Evolutionary conservation across 352 stramenopile genomes (phyloP).

Genomic region (Globisporangium alternatum): DNA sequence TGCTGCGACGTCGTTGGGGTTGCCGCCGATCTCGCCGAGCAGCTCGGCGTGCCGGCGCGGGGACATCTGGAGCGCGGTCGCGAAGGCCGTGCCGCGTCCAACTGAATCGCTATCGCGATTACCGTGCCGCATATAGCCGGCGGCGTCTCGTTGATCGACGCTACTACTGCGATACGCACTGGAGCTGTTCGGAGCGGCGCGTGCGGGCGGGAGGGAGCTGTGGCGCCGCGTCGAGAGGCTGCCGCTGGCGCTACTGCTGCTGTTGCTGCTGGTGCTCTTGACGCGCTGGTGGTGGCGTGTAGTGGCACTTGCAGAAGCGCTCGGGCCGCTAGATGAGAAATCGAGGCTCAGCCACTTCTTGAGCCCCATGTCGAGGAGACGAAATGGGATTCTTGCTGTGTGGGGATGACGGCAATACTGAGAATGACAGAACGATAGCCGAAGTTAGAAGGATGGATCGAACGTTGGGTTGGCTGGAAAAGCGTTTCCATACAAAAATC

Average conservation of each 20-base stretch:
- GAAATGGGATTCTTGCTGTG: not conserved
- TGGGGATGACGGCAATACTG: not conserved
- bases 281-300: slow-evolving; percentile 6
- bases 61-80: slow-evolving; percentile 17
- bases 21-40: slow-evolving; percentile 1
- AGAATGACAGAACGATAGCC: not conserved
- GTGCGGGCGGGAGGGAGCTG: slow-evolving; percentile 10
- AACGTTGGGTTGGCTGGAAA: not conserved
- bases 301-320: not conserved
- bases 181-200: slow-evolving; percentile 1
- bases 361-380: slow-evolving; percentile 5
- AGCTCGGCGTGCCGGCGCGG: slow-evolving; percentile 11
- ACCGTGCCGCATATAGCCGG: not conserved
- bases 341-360: slow-evolving; percentile 18
- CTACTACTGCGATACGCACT: slow-evolving; percentile 15
- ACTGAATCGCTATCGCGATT: slow-evolving; percentile 3
- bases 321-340: not conserved
- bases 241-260: not conserved
- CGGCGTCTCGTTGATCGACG: slow-evolving; percentile 3
- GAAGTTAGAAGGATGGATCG: not conserved
- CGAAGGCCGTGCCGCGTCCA: slow-evolving; percentile 11
- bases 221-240: slow-evolving; percentile 8
- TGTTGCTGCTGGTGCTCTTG: slow-evolving; percentile 7
- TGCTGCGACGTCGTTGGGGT: not conserved
- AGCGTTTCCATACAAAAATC: slow-evolving; percentile 8